phyloP scores from a whole-genome alignment of 176 grass and related monocot species.

The Tuctoria greenei region DNA sequence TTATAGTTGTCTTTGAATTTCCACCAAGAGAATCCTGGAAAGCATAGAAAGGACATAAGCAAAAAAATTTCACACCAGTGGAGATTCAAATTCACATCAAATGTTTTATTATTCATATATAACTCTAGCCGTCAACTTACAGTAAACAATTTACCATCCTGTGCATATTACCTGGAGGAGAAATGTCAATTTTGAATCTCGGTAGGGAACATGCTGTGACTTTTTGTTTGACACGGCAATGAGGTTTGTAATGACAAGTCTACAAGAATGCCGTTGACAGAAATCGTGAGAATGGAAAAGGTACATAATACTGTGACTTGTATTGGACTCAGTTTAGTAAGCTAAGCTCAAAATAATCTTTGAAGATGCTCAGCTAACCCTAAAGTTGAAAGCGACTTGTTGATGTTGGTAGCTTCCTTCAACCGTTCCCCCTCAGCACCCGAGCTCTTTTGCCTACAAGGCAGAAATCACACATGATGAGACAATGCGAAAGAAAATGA shows the following conservation, averaged over 20 bases:
- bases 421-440: constrained; percentile 97
- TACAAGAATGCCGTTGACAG: constrained; percentile 33
- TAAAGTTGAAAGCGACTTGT: constrained; percentile 94
- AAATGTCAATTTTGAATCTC: constrained; percentile 98
- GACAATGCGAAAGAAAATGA: constrained; percentile 7
- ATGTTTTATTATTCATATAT: constrained; percentile 13
- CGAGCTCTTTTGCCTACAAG: constrained; percentile 92
- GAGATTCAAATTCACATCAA: not conserved
- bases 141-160: constrained; percentile 4
- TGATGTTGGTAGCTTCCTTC: constrained; percentile 98
- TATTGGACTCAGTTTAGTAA: not conserved
- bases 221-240: constrained; percentile 90
- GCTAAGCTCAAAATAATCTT: constrained; percentile 18
- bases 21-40: constrained; percentile 92
- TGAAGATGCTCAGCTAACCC: constrained; percentile 58
- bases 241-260: constrained; percentile 96
- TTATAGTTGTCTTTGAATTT: constrained; percentile 96
- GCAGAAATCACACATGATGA: constrained; percentile 17
- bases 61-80: not conserved
- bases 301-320: not conserved
- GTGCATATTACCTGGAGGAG: constrained; percentile 81
- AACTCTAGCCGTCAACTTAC: not conserved
- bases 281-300: not conserved
- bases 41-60: constrained; percentile 27
- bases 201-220: constrained; percentile 88